Percentiles rank a stretch among this genome's conserved stretches.
phyloP scores from a whole-genome alignment of 1,284 basidiomycete species.

The Cutaneotrichosporon cutaneum region DNA sequence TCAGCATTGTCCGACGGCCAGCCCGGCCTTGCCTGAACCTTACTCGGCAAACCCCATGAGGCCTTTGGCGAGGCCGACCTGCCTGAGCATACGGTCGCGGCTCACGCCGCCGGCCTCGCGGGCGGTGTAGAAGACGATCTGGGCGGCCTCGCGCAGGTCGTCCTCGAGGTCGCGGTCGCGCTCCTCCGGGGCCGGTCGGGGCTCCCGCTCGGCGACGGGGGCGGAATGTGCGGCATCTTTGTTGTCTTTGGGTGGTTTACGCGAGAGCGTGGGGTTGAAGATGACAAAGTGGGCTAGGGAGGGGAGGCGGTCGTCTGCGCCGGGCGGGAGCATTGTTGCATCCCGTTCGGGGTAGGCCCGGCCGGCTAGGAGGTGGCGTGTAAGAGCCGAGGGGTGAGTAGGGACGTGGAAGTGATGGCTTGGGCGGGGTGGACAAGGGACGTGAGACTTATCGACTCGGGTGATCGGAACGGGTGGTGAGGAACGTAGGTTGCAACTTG shows the following conservation, averaged over 20 bases:
- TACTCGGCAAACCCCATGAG: conserved; percentile 46
- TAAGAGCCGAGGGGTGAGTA: not conserved
- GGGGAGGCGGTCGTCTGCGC: conserved; percentile 3
- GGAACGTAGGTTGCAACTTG: not conserved
- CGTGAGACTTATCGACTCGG: too few relatives aligned
- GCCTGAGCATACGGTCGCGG: conserved; percentile 46
- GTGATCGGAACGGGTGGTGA: not conserved
- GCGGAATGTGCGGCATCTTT: not conserved
- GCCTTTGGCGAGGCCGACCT: conserved; percentile 47
- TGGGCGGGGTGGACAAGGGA: not conserved
- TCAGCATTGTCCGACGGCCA: not conserved
- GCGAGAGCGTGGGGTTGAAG: conserved; percentile 42
- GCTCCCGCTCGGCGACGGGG: not conserved
- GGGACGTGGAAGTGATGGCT: not conserved
- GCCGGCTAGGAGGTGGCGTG: not conserved
- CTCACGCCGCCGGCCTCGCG: conserved; percentile 38
- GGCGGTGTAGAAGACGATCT: conserved; percentile 49
- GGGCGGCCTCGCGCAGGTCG: conserved; percentile 44
- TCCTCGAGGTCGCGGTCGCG: conserved; percentile 42
- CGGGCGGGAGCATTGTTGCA: not conserved
- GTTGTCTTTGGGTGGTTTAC: not conserved
- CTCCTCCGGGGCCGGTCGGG: not conserved
- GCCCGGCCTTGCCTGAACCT: not conserved
- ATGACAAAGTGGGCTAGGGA: conserved; percentile 47
- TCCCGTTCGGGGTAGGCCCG: not conserved